Conservation (phyloP, 2,329 filamentous ascomycete species). For the Colletotrichum lentis region DNA sequence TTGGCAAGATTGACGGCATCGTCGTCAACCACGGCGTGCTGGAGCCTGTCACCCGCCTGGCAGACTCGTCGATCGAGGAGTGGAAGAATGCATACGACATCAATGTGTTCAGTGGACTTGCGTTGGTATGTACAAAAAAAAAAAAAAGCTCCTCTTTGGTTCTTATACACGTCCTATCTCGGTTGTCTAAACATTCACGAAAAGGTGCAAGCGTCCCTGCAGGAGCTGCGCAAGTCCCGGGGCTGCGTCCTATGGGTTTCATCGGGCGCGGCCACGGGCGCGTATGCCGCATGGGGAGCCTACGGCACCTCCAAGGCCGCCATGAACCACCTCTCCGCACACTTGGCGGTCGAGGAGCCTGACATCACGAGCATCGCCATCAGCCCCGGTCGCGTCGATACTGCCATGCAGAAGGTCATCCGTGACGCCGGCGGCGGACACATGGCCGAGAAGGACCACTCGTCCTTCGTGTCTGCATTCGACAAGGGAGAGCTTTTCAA, state of each 20-base stretch:
- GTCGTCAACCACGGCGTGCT: slow-evolving; percentile 89
- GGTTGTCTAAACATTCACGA: slow-evolving; percentile 2
- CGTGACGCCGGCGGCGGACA: slow-evolving; percentile 64
- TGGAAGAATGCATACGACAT: slow-evolving; percentile 82
- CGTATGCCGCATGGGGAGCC: slow-evolving; percentile 77
- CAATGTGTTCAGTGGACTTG: slow-evolving; percentile 86
- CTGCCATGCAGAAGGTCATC: slow-evolving; percentile 87
- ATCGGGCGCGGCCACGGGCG: slow-evolving; percentile 74
- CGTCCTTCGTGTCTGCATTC: slow-evolving; percentile 73
- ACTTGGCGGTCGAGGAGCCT: slow-evolving; percentile 79
- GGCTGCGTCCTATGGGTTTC: slow-evolving; percentile 82
- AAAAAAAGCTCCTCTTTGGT: slow-evolving; percentile 44
- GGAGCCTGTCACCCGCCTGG: slow-evolving; percentile 76
- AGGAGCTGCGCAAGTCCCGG: slow-evolving; percentile 70
- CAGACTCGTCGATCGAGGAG: slow-evolving; percentile 71
- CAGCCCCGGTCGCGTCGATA: slow-evolving; percentile 83
- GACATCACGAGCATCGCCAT: slow-evolving; percentile 76
- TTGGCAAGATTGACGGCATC: slow-evolving; percentile 79
- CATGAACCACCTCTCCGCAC: slow-evolving; percentile 78
- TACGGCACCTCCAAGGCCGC: slow-evolving; percentile 88
- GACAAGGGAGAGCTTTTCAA: slow-evolving; percentile 75
- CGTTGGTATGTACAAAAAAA: slow-evolving; percentile 74
- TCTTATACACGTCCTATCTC: neutral
- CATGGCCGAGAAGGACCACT: slow-evolving; percentile 67
- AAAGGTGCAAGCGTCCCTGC: slow-evolving; percentile 75